phyloP scores from a whole-genome alignment of 106 monocot species.

The Dendrobium chrysotoxum region DNA sequence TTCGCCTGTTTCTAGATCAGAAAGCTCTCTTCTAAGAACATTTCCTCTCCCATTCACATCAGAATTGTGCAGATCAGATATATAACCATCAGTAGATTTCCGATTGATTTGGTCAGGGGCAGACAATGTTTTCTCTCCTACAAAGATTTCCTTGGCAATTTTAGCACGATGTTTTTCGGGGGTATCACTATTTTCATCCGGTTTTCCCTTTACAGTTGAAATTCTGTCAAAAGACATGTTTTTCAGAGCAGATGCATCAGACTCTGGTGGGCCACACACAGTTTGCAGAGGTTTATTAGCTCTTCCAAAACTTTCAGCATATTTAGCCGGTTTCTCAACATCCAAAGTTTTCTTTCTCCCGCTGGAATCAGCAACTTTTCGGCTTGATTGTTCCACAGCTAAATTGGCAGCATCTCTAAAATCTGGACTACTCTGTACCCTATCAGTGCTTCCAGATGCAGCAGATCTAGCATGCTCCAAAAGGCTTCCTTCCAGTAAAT shows the following conservation, averaged over 20 bases:
- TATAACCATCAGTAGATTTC: constrained; percentile 24
- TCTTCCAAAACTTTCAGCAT: constrained; percentile 20
- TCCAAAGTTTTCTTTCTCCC: constrained; percentile 16
- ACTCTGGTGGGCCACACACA: constrained; percentile 19
- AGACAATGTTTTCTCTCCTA: no score
- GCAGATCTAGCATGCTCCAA: constrained; percentile 14
- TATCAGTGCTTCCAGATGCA: constrained; percentile 16
- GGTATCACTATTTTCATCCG: constrained; percentile 18
- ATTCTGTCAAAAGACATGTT: constrained; percentile 10
- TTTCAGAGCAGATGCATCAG: constrained; percentile 19
- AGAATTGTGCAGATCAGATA: no score
- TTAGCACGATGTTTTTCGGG: constrained; percentile 21
- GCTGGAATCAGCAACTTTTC: constrained; percentile 17
- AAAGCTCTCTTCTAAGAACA: constrained; percentile 65
- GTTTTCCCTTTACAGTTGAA: no score
- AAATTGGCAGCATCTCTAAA: constrained; percentile 10
- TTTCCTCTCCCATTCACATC: constrained; percentile 13
- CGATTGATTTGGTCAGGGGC: not conserved
- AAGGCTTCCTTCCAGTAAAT: constrained; percentile 14
- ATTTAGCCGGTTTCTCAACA: constrained; percentile 24
- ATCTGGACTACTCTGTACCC: constrained; percentile 28
- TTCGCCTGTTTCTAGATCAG: constrained; percentile 92
- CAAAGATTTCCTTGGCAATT: constrained; percentile 11
- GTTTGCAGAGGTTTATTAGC: constrained; percentile 26
- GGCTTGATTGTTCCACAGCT: constrained; percentile 23